Evolutionary conservation across 2,329 filamentous ascomycete species (phyloP).

Genomic region (Fusarium burgessii): DNA sequence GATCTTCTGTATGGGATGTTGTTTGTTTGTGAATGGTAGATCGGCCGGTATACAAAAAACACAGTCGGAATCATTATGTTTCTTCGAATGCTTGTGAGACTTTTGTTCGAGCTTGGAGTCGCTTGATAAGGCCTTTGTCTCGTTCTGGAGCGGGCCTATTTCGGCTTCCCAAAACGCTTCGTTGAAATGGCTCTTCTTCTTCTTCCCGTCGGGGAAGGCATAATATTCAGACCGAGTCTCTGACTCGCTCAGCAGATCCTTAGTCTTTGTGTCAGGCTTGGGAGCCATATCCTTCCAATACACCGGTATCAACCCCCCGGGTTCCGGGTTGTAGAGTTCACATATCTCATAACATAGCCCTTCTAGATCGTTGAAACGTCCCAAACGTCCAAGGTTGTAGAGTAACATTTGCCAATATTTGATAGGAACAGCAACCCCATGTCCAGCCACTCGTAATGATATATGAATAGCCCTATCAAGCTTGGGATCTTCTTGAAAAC

Average conservation of each 20-base stretch:
- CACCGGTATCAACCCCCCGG: conserved; percentile 55
- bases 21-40: conserved; percentile 54
- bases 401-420: conserved; percentile 59
- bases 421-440: conserved; percentile 52
- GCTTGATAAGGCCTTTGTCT: not conserved
- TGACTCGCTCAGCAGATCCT: not conserved
- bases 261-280: not conserved
- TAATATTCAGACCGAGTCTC: conserved; percentile 23
- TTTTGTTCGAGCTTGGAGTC: not conserved
- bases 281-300: conserved; percentile 58
- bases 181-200: conserved; percentile 29
- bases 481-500: conserved; percentile 32
- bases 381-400: conserved; percentile 57
- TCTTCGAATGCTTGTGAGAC: not conserved
- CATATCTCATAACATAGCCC: conserved; percentile 58
- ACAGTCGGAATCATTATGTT: not conserved
- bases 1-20: conserved; percentile 62
- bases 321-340: conserved; percentile 51
- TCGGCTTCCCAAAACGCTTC: conserved; percentile 44
- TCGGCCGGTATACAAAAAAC: conserved; percentile 53
- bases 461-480: conserved; percentile 50
- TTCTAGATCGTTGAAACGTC: conserved; percentile 60
- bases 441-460: conserved; percentile 46
- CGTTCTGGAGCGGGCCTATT: conserved; percentile 28
- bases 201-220: conserved; percentile 13